These are phyloP conservation scores for Lachnellula cervina DNA, from an alignment of 2,329 filamentous ascomycete genomes.

Conservation along the genomic window DNA sequence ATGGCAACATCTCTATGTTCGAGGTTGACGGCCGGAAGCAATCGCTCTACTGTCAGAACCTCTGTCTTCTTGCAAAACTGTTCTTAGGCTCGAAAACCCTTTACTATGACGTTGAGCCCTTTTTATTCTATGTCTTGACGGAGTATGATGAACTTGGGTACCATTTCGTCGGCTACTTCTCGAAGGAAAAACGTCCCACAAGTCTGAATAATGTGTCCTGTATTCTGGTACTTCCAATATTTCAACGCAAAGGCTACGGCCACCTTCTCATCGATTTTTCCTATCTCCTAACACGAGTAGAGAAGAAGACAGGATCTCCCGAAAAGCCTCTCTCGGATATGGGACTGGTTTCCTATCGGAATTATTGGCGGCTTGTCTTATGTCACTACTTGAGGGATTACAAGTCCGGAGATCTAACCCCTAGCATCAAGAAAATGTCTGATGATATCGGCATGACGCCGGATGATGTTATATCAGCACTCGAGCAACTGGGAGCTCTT, in stretches of 20 bases:
- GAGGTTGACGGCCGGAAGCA: constrained; percentile 97
- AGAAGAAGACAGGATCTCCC: constrained; percentile 89
- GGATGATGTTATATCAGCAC: constrained; percentile 89
- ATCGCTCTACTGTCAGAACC: constrained; percentile 96
- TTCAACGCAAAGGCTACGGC: constrained; percentile 94
- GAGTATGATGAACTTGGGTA: constrained; percentile 89
- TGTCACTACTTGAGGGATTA: constrained; percentile 75
- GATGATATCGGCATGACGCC: constrained; percentile 91
- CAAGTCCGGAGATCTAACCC: constrained; percentile 44
- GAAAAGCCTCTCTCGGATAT: constrained; percentile 98
- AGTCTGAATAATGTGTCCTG: constrained; percentile 97
- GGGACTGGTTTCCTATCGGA: constrained; percentile 93
- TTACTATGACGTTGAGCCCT: constrained; percentile 97
- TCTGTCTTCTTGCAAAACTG: constrained; percentile 91
- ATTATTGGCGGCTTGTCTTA: constrained; percentile 90
- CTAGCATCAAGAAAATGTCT: constrained; percentile 67
- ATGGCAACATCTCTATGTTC: constrained; percentile 88
- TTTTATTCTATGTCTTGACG: constrained; percentile 94
- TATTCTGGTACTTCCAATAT: constrained; percentile 91
- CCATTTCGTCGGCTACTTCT: constrained; percentile 98
- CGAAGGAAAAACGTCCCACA: constrained; percentile 92
- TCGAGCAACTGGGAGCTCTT: constrained; percentile 84
- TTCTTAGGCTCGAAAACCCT: constrained; percentile 98
- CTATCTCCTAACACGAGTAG: constrained; percentile 88
- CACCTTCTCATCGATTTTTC: constrained; percentile 98